These are phyloP conservation scores for Kwoniella sp. DNA, from an alignment of 768 basidiomycete species.

Conservation along the genomic window DNA sequence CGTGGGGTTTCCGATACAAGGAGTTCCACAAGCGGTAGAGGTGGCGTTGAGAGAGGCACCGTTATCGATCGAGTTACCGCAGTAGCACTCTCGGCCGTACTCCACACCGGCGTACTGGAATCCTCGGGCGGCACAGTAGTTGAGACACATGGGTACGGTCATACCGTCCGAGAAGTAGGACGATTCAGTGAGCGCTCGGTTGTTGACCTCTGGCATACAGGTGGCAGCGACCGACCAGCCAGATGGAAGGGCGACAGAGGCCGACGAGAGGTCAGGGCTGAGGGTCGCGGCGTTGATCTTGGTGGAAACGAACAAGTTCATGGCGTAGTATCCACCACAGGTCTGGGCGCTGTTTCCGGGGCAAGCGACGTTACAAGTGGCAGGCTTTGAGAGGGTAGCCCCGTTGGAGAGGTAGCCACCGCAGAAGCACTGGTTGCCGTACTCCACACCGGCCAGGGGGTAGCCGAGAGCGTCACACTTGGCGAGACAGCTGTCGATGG, in stretches of 20 bases:
- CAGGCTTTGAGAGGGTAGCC: conserved; percentile 23
- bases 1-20: conserved; percentile 21
- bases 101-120: conserved; percentile 27
- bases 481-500: conserved; percentile 16
- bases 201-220: conserved; percentile 29
- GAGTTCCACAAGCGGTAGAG: conserved; percentile 13
- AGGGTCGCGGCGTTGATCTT: conserved; percentile 17
- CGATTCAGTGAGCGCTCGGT: conserved; percentile 31
- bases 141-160: conserved; percentile 24
- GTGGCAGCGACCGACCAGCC: conserved; percentile 17
- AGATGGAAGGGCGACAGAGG: conserved; percentile 20
- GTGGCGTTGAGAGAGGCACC: conserved; percentile 23
- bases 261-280: conserved; percentile 7
- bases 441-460: conserved; percentile 28
- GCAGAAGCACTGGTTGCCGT: conserved; percentile 52
- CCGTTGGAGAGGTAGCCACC: conserved; percentile 58
- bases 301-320: conserved; percentile 17
- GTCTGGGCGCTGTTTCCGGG: conserved; percentile 13
- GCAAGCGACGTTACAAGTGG: conserved; percentile 20
- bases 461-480: conserved; percentile 15
- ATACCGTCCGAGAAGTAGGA: conserved; percentile 21
- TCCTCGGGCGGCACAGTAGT: conserved; percentile 24
- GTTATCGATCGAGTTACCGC: conserved; percentile 27
- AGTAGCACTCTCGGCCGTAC: conserved; percentile 30
- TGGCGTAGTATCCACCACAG: conserved; percentile 24